These are phyloP conservation scores for Cladosporium austrohemisphaericum DNA, from an alignment of 2,329 filamentous ascomycete species.

Conservation along the genomic window DNA sequence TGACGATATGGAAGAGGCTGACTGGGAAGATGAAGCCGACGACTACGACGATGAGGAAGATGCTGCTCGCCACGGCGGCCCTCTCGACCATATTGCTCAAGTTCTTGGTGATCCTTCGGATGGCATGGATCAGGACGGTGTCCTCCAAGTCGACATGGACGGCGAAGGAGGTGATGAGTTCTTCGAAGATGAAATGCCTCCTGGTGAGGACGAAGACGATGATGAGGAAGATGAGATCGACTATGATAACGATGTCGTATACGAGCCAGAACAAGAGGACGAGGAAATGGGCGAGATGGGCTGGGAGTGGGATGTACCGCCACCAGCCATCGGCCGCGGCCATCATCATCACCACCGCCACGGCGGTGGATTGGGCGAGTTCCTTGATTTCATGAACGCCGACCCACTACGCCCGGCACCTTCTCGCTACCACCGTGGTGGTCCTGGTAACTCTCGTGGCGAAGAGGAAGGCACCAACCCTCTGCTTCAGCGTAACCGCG, in stretches of 20 bases:
- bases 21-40: constrained; percentile 41
- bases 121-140: constrained; percentile 33
- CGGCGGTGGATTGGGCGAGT: constrained; percentile 22
- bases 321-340: constrained; percentile 6
- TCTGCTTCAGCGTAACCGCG: constrained; percentile 58
- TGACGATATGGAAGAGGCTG: constrained; percentile 43
- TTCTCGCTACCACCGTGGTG: constrained; percentile 9
- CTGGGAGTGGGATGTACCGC: constrained; percentile 13
- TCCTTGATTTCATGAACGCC: constrained; percentile 27
- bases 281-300: constrained; percentile 33
- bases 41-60: constrained; percentile 34
- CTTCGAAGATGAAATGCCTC: constrained; percentile 56
- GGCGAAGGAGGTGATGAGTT: constrained; percentile 46
- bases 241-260: constrained; percentile 62
- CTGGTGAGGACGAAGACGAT: constrained; percentile 48
- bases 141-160: constrained; percentile 39
- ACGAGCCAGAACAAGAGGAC: constrained; percentile 48
- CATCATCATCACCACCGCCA: constrained; percentile 26
- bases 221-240: constrained; percentile 63
- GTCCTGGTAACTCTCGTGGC: constrained; percentile 36
- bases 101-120: constrained; percentile 35
- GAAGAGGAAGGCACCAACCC: constrained; percentile 84
- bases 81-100: constrained; percentile 39
- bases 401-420: constrained; percentile 21
- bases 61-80: constrained; percentile 42